Percentiles rank a stretch among this genome's conserved stretches.
phyloP scores from a whole-genome alignment of 1,284 basidiomycete genomes.

The Moniliophthora roreri region DNA sequence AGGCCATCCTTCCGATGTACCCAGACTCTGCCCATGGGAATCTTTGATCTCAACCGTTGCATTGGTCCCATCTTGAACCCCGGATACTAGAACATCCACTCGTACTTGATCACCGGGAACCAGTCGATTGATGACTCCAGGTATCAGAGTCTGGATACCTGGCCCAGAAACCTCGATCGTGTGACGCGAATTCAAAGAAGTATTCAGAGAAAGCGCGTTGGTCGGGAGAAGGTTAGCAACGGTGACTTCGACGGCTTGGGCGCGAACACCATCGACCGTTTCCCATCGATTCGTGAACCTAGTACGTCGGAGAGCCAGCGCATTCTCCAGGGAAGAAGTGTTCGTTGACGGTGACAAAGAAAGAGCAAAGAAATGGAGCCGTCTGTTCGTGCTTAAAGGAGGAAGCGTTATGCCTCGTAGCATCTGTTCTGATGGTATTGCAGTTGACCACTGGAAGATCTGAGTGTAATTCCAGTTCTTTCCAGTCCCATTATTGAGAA shows the following conservation, averaged over 20 bases:
- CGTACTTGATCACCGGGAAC: constrained; percentile 44
- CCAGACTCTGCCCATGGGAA: constrained; percentile 28
- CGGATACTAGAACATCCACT: constrained; percentile 40
- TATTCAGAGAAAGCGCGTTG: constrained; percentile 21
- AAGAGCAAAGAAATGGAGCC: constrained; percentile 47
- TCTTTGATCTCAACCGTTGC: constrained; percentile 36
- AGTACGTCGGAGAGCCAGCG: constrained; percentile 36
- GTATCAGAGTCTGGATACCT: constrained; percentile 34
- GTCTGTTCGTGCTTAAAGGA: constrained; percentile 21
- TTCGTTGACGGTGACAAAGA: constrained; percentile 34
- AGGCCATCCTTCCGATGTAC: constrained; percentile 34
- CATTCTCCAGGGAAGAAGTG: constrained; percentile 18
- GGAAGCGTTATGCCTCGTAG: constrained; percentile 42
- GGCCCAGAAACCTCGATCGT: constrained; percentile 33
- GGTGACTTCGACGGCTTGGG: constrained; percentile 45
- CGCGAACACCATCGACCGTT: constrained; percentile 28
- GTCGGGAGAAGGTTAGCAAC: constrained; percentile 45
- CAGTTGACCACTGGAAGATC: constrained; percentile 44
- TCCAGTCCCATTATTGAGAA: constrained; percentile 27
- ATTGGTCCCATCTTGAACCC: constrained; percentile 24
- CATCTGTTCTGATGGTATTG: constrained; percentile 37
- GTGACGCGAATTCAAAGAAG: constrained; percentile 33
- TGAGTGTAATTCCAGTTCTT: constrained; percentile 39
- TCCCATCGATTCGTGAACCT: constrained; percentile 47
- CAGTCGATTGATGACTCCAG: constrained; percentile 39